Base-by-base conservation (phyloP, 805 yeast genomes). In the Metschnikowia proteae region DNA sequence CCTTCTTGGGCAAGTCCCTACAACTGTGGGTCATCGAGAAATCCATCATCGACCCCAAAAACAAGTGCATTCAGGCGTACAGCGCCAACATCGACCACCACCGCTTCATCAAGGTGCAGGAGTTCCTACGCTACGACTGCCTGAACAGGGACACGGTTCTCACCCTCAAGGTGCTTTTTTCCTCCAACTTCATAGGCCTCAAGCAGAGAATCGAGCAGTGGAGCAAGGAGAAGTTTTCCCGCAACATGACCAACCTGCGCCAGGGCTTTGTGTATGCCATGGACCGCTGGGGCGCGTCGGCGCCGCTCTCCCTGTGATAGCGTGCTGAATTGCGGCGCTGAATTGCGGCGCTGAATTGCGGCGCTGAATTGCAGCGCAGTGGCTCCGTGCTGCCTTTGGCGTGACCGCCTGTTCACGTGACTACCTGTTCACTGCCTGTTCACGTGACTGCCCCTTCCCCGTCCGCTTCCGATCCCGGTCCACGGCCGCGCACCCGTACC, bases 31-130 rank as follows among this genome's bases (percentile, higher is more conserved):
- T 91, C 37, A 77, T 91, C 39, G 98, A 91, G 61, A 79, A 81
- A 56, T 79, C 89, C 0, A 67, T 84, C 8, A 84, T 91, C 22
- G 86, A 91, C 64, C 88, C 92, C 1, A 57, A 62, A 7, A 60
- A 64, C 4, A 67, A 74, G 51, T 71, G 72, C 6, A 73, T 91
- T 78, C 60, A 71, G 48, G 80, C 95, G 2, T 90, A 87, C 69
- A 83, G 88, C 11, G 77, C 89, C 52, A 91, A 91, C 63, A 67
- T 91, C 42, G 97, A 92, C 62, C 97, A 92, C 63, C 81, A 86
- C 1, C 76, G 78, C 54, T 79, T 91, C 45, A 78, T 91, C 51
- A 75, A 84, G 54, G 85, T 91, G 13, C 96, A 88, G 61, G 97
- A 91, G 61, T 80, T 69, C 57, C 80, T 89, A 23, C 73, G 70